Base-by-base conservation (phyloP, 2,329 filamentous ascomycete species). In the Ceratocystiopsis brevicomis region DNA sequence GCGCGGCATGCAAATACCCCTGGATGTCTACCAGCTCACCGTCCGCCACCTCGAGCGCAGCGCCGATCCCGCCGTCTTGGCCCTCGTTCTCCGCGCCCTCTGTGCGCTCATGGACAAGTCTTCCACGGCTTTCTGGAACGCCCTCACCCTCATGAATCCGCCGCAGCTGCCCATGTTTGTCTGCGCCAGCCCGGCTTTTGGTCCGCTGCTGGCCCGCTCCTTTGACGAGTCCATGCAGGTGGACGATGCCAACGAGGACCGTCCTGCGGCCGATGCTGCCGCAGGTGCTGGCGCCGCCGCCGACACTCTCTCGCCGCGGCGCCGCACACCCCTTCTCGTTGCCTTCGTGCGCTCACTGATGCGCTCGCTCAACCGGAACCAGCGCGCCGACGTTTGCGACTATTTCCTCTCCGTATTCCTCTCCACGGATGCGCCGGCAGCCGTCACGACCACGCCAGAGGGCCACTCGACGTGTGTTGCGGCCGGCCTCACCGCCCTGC, bases 81-180 rank as follows among this genome's bases (percentile, higher is more conserved):
- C 76, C 13, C 69, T 78, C 45, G 66, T 90, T 15, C 67, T 93
- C 39, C 73, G 76, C 44, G 76, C 78, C 1, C 71, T 94, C 47
- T 74, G 73, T 38, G 66, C 66, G 13, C 68, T 95, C 15, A 65
- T 95, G 42, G 71, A 78, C 49, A 86, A 82, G 52, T 80, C 83
- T 0, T 71, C 85, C 0, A 72, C 71, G 44, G 81, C 82, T 38
- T 90, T 95, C 52, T 95, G 88, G 88, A 80, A 85, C 52, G 79
- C 85, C 2, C 79, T 93, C 61, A 78, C 81, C 41, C 74, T 84
- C 30, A 83, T 88, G 41, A 80, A 82, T 1, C 80, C 85, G 3
- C 77, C 78, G 37, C 76, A 79, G 33, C 75, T 96, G 40, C 75
- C 85, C n/a, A 86, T 95, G 55, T 73, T 86, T 49, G 73, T 94